phyloP scores from a whole-genome alignment of 2,329 filamentous ascomycete genomes.

The Thielaviopsis ethacetica region DNA sequence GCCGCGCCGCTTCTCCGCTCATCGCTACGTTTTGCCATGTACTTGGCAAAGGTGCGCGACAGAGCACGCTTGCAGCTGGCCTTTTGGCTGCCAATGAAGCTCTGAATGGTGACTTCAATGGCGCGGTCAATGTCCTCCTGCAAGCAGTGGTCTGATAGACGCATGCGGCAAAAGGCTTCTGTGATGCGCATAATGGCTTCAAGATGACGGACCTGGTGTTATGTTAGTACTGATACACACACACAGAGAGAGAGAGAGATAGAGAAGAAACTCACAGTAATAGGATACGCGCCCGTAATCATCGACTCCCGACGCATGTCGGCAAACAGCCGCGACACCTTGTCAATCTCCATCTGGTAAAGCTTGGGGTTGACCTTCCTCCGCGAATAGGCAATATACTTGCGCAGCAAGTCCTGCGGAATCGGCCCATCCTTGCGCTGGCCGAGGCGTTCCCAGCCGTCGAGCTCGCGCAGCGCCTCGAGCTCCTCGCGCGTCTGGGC shows the following conservation, averaged over 20 bases:
- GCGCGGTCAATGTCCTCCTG: slow-evolving; percentile 86
- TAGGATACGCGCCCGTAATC: slow-evolving; percentile 90
- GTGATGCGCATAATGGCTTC: slow-evolving; percentile 95
- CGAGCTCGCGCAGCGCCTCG: slow-evolving; percentile 15
- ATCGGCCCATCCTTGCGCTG: slow-evolving; percentile 49
- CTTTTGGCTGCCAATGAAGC: slow-evolving; percentile 92
- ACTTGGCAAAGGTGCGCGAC: slow-evolving; percentile 89
- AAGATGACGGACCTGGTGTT: slow-evolving; percentile 68
- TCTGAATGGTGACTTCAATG: slow-evolving; percentile 91
- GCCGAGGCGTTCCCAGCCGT: slow-evolving; percentile 18
- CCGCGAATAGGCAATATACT: slow-evolving; percentile 91
- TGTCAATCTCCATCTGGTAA: slow-evolving; percentile 96
- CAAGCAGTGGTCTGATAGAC: slow-evolving; percentile 88
- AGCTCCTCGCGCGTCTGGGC: slow-evolving; percentile 30
- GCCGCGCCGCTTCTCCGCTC: slow-evolving; percentile 2
- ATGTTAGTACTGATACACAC: slow-evolving; percentile 13
- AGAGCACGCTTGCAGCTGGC: slow-evolving; percentile 95
- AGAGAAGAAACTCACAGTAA: slow-evolving; percentile 54
- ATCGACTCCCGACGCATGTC: slow-evolving; percentile 91
- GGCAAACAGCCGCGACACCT: slow-evolving; percentile 81
- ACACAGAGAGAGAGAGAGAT: background rate
- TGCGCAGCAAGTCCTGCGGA: slow-evolving; percentile 75
- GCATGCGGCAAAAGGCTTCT: slow-evolving; percentile 94
- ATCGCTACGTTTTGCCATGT: slow-evolving; percentile 42
- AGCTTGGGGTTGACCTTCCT: slow-evolving; percentile 83